Evolutionary conservation across 768 basidiomycete genomes (phyloP), one percentile per base, ranked within the genome.

Genomic region (Glaciozyma antarctica): DNA sequence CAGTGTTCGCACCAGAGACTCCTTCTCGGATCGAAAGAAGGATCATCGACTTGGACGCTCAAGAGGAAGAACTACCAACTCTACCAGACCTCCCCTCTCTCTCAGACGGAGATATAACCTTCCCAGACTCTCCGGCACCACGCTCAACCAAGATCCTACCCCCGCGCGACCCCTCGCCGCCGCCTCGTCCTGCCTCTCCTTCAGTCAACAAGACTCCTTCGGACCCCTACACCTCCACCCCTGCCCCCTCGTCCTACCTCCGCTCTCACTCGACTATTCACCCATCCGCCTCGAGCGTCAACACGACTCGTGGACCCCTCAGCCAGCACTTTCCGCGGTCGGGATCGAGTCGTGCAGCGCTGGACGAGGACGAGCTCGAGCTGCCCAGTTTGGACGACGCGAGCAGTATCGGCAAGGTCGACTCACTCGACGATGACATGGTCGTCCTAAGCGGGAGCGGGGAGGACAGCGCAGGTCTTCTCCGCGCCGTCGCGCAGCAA

Each of bases 361-460:
- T n/a, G 22, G 66, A 67, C 30, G 55, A 56, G 28, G 55, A 38
- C 21, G 43, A 22, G 44, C 58, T 43, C 16, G 28, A 49, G 21
- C 48, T 49, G 48, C 48, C 48, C 22, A 22, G 22, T 30, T 6
- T 26, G 4, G 30, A 54, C 28, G 53, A 54, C 53, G 53, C 30
- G 53, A 38, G 53, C 30, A 28, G 24, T 16, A 54, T 54, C 53
- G 22, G 30, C 17, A 26, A 30, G 15, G 17, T 30, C 32, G 24
- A 43, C 26, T 56, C 48, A 22, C 19, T 41, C 12, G 54, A 54
- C 2, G 61, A 56, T 5, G 53, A 45, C 9, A 65, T 69, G 63
- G n/a, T 69, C 19, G 64, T 69, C 13, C n/a, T 65, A 4, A 65
- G 68, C 4, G 54, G 49, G 3, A 53, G 63, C 38, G 64, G 58